phyloP scores from a whole-genome alignment of 2,329 filamentous ascomycete species.

The Esteya vermicola region DNA sequence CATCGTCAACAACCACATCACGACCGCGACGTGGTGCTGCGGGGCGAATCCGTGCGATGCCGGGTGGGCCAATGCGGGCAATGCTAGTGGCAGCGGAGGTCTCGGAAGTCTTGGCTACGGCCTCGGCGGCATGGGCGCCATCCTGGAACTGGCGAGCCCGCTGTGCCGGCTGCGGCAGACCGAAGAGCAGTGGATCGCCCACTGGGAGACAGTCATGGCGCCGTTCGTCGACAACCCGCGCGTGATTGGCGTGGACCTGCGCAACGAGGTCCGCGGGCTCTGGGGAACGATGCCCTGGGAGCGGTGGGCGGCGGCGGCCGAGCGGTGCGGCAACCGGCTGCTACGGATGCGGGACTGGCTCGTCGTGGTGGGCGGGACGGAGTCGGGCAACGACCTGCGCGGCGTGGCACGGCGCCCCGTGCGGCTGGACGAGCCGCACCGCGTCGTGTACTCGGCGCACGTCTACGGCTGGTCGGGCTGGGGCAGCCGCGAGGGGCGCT shows the following conservation, averaged over 20 bases:
- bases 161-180: slow-evolving; percentile 48
- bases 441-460: slow-evolving; percentile 53
- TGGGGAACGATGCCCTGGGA: slow-evolving; percentile 58
- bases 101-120: too few species aligned
- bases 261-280: slow-evolving; percentile 54
- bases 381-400: slow-evolving; percentile 50
- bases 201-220: slow-evolving; percentile 52
- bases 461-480: slow-evolving; percentile 59
- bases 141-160: slow-evolving; percentile 37
- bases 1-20: slow-evolving; percentile 59
- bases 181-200: slow-evolving; percentile 50
- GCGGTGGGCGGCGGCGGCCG: slow-evolving; percentile 49
- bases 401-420: slow-evolving; percentile 42
- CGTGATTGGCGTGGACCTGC: slow-evolving; percentile 52
- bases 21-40: slow-evolving; percentile 54
- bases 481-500: slow-evolving; percentile 46
- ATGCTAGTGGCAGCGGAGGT: too few species aligned
- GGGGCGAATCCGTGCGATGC: slow-evolving; percentile 54
- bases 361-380: slow-evolving; percentile 53
- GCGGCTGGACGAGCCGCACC: slow-evolving; percentile 35
- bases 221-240: slow-evolving; percentile 42
- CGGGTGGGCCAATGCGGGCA: slow-evolving; percentile 52
- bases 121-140: too few species aligned
- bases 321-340: slow-evolving; percentile 46
- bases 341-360: slow-evolving; percentile 51